These are phyloP conservation scores for Geoglossum glabrum DNA, from an alignment of 495 filamentous ascomycete species.

Conservation along the genomic window DNA sequence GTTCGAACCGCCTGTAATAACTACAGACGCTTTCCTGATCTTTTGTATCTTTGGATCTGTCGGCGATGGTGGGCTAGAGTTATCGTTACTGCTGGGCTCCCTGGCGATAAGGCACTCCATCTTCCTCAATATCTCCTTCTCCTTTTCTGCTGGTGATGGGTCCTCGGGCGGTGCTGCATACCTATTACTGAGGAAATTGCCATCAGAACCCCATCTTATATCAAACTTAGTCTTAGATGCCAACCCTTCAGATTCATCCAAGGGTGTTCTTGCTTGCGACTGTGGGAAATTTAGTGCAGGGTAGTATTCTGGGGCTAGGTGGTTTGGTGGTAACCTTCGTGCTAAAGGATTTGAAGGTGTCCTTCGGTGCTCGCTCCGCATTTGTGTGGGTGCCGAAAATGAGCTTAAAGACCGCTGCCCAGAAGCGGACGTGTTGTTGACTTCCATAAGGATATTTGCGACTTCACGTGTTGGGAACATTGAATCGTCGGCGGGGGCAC, in stretches of 20 bases:
- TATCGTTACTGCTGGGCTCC: slow-evolving; percentile 35
- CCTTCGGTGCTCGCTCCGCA: background rate
- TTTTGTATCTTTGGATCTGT: background rate
- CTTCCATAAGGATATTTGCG: background rate
- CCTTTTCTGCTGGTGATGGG: slow-evolving; percentile 34
- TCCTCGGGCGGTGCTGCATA: slow-evolving; percentile 33
- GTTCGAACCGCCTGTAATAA: slow-evolving; percentile 12
- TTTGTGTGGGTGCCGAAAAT: background rate
- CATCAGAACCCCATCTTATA: slow-evolving; percentile 47
- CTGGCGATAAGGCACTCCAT: slow-evolving; percentile 32
- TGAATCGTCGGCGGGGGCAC: background rate
- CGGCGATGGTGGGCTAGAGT: slow-evolving; percentile 31
- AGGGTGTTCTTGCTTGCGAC: background rate
- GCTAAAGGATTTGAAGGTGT: background rate
- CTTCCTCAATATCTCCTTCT: slow-evolving; percentile 29
- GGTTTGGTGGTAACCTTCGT: background rate
- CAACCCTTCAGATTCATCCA: background rate
- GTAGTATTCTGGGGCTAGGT: background rate
- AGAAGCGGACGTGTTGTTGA: slow-evolving; percentile 4
- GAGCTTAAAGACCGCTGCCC: background rate
- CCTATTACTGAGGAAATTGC: slow-evolving; percentile 34
- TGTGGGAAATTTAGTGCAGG: background rate
- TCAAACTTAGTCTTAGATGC: slow-evolving; percentile 7
- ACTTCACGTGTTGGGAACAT: background rate
- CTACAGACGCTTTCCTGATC: background rate